Evolutionary conservation across 257 asterid species (phyloP).

Genomic region (Petunia secreta): DNA sequence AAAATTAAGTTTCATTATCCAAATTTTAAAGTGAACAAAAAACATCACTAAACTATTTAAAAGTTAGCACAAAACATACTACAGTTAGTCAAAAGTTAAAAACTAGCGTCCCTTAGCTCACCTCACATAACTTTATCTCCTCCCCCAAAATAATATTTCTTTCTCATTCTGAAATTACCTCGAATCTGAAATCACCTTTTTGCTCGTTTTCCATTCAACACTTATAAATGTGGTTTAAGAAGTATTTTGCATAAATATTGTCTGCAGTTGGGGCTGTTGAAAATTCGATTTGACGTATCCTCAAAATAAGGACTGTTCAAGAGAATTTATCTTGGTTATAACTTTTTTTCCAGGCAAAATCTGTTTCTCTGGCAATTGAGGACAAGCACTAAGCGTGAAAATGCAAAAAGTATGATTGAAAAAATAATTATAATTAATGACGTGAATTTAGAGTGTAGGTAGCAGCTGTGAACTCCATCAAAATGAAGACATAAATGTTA

Average conservation of each 20-base stretch:
- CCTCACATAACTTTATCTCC: too few species aligned
- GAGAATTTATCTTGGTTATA: not conserved
- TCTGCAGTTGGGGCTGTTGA: not conserved
- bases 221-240: not conserved
- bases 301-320: not conserved
- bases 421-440: not conserved
- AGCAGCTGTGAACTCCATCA: not conserved
- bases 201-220: not conserved
- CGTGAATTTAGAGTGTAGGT: not conserved
- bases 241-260: not conserved
- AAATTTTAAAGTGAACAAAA: too few species aligned
- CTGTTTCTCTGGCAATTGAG: slow-evolving; percentile 75
- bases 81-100: too few species aligned
- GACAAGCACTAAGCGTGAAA: slow-evolving; percentile 32
- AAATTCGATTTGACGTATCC: too few species aligned
- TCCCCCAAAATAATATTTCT: too few species aligned
- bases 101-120: too few species aligned
- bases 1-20: too few species aligned
- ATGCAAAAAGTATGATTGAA: not conserved
- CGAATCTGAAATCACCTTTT: not conserved
- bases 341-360: slow-evolving; percentile 55
- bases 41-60: too few species aligned
- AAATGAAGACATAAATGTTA: not conserved
- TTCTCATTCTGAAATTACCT: too few species aligned
- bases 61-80: too few species aligned